Conservation (phyloP, 2,329 filamentous ascomycete genomes). For the Talaromyces sp. region DNA sequence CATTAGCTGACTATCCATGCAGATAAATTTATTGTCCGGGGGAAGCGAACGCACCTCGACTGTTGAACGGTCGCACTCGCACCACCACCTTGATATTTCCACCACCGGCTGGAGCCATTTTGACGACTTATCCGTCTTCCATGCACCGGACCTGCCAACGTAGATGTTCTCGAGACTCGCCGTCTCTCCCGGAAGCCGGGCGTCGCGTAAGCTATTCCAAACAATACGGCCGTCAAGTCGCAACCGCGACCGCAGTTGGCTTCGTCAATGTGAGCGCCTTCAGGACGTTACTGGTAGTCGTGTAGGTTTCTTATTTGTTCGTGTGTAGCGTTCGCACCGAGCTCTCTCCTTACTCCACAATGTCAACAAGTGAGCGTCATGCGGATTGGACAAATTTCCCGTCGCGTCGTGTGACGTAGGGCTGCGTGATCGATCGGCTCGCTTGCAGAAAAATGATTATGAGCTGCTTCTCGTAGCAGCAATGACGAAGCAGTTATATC, state of each 20-base stretch:
- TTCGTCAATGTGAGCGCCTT: not conserved
- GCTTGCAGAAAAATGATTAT: no score
- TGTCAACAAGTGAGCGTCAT: constrained; percentile 11
- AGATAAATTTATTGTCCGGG: not conserved
- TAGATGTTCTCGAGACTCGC: not conserved
- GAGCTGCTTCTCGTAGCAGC: not conserved
- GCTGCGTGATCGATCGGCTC: not conserved
- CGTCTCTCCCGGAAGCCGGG: constrained; percentile 12
- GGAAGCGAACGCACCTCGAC: constrained; percentile 63
- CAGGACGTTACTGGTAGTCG: not conserved
- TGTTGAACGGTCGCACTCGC: constrained; percentile 91
- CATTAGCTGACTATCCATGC: not conserved
- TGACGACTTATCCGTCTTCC: constrained; percentile 31
- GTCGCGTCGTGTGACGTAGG: constrained; percentile 2
- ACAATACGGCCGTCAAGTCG: constrained; percentile 23
- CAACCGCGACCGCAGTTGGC: not conserved
- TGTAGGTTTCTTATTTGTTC: not conserved
- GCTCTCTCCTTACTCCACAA: not conserved
- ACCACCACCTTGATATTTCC: constrained; percentile 99
- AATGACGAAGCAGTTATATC: not conserved
- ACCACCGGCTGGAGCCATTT: constrained; percentile 69
- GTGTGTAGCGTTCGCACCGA: not conserved
- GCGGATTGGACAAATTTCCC: constrained; percentile 10
- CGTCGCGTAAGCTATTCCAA: constrained; percentile 15
- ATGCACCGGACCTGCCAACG: constrained; percentile 27